A percentile compares a stretch with the other conserved stretches of the same genome.
These are phyloP conservation scores for Plasmodium coatneyi DNA, from an alignment of 169 alveolate genomes.

Conservation along the genomic window DNA sequence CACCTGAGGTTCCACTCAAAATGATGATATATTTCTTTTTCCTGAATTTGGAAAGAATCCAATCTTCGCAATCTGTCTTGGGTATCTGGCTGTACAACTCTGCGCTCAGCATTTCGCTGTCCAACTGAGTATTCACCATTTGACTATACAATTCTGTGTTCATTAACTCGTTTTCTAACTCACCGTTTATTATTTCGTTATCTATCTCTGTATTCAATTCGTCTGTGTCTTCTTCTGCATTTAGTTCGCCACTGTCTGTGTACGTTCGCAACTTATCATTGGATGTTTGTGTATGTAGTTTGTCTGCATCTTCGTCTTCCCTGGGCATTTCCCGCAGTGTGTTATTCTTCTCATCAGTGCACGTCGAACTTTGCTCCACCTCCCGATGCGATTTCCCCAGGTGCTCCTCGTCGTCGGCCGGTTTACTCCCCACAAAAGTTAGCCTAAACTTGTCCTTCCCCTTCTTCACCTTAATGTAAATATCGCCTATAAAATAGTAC, in stretches of 20 bases:
- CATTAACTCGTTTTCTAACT: neutral
- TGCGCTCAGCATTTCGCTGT: neutral
- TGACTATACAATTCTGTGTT: neutral
- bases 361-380: neutral
- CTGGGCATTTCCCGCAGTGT: neutral
- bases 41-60: neutral
- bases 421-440: constrained; percentile 12
- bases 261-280: neutral
- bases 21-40: constrained; percentile 26
- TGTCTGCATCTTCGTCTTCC: neutral
- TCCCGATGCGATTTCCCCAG: neutral
- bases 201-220: neutral
- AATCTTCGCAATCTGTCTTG: constrained; percentile 1
- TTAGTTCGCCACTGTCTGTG: neutral
- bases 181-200: neutral
- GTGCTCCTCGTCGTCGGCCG: neutral
- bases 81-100: neutral
- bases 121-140: neutral
- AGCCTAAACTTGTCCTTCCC: constrained; percentile 24
- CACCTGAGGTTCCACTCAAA: constrained; percentile 64
- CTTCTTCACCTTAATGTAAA: constrained; percentile 43
- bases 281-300: neutral
- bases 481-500: constrained; percentile 53
- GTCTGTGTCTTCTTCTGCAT: neutral
- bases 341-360: neutral